Base-by-base conservation (phyloP, 2,329 filamentous ascomycete species). In the Xylaria arbuscula region DNA sequence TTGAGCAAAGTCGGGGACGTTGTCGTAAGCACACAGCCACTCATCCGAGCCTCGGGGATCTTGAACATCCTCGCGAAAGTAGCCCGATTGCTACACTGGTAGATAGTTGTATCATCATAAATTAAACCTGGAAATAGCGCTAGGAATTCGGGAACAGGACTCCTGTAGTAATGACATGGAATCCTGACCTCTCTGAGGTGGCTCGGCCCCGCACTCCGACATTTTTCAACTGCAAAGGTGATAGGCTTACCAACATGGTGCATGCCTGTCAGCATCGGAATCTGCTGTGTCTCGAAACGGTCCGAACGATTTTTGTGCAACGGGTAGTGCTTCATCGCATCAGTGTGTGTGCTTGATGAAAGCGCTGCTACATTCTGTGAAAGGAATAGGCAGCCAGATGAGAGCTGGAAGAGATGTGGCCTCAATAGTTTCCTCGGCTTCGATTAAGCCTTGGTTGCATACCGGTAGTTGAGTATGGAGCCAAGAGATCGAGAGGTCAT, bases 201-300 rank as follows among this genome's bases (percentile, higher is more conserved):
- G 57, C 28, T 15, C 60, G 45, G 55, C 60, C 38, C 67, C 51
- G 56, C 55, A 57, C 50, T 64, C 64, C 60, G 48, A 51, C 56
- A 53, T 42, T 51, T 50, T 51, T 59, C 53, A 70, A 58, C 68
- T 70, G 68, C 61, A 67, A 62, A 48, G 42, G 40, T 62, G 61
- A 65, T 65, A 67, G 68, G 64, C 60, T 64, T 28, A 45, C 47
- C 17, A 58, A 48, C 19, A 61, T 32, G 7, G 7, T n/a, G 28
- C 28, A 48, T 62, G 58, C 58, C 15, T 61, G 55, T 51, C 28
- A 53, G 50, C 42, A 61, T 34, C 34, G 17, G 32, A 55, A 9
- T 42, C 22, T 40, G 22, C 40, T 45, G 19, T 48, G 17, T 24
- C 50, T 68, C 42, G 8, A 42, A 62, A 42, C 47, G 38, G 53